Conservation (phyloP, 768 basidiomycete genomes). For the Galerina sulciceps region DNA sequence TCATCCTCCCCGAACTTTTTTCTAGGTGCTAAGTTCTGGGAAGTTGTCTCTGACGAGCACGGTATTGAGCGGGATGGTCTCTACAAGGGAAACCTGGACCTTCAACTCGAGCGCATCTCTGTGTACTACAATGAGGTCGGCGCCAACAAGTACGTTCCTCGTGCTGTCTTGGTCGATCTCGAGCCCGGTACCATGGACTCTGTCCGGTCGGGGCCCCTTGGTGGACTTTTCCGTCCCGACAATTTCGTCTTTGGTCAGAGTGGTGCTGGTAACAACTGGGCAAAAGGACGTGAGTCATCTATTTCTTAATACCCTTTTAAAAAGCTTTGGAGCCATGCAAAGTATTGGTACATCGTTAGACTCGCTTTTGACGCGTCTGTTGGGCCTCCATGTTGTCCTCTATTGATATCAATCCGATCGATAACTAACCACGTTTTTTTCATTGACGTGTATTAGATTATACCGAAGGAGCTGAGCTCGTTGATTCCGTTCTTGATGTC, state of each 20-base stretch:
- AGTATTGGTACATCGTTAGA: background rate
- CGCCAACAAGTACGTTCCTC: constrained; percentile 96
- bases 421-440: constrained; percentile 23
- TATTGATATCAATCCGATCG: constrained; percentile 18
- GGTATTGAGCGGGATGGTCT: constrained; percentile 92
- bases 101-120: constrained; percentile 96
- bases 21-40: constrained; percentile 94
- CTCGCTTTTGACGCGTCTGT: constrained; percentile 27
- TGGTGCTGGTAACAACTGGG: constrained; percentile 99
- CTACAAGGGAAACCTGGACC: constrained; percentile 92
- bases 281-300: constrained; percentile 89
- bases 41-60: constrained; percentile 98
- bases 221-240: constrained; percentile 93
- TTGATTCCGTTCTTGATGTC: constrained; percentile 97
- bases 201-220: constrained; percentile 87
- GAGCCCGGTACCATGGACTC: constrained; percentile 98
- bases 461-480: constrained; percentile 97
- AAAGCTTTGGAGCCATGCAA: background rate
- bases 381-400: background rate
- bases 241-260: constrained; percentile 99
- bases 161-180: constrained; percentile 95
- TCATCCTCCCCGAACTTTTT: constrained; percentile 17
- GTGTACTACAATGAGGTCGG: constrained; percentile 99
- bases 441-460: constrained; percentile 56
- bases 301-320: constrained; percentile 1